Evolutionary conservation across 148 eudicot genomes (phyloP), one percentile per base, ranked within the genome.

Genomic region (Chenopodium suecicum): DNA sequence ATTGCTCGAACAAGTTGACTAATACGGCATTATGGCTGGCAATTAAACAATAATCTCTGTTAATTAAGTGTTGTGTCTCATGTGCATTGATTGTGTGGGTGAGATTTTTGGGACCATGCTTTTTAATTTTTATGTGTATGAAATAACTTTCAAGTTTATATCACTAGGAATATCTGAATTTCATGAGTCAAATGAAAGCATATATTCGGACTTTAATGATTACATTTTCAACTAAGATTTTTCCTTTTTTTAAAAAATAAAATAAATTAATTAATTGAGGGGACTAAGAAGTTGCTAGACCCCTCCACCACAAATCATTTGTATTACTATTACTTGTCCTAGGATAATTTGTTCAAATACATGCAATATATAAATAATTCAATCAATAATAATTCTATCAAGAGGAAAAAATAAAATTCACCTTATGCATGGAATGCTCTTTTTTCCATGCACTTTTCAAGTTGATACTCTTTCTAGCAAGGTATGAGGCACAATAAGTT

Each of bases 21-120:
- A 34, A 77, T 22, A 71, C 37, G 29, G 3, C 66, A 72, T 66
- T 2, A 83, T 78, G 66, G 71, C 34, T 80, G 82, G 70, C 63
- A 46, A 72, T 41, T 47, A 41, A 58, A 19, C 69, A 81, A 67
- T 75, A 46, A 82, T 76, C 64, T 62, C 66, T 16, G 1, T 50
- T 6, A 74, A 46, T 56, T 23, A 8, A 7, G 48, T 23, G 12
- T 7, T 48, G 6, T 41, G 10, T 68, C 29, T 76, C 37, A 82
- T 77, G 72, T 82, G 80, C 67, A 73, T 78, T 78, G 76, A 76
- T 17, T 77, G 64, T 78, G 73, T 34, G 64, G 75, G 75, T 71
- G 80, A 71, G 50, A 29, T 32, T 31, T 9, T 50, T 76, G 81
- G 75, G 81, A 56, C 46, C 70, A 73, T 80, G 22, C 16, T 47